Conservation (phyloP, 2,329 filamentous ascomycete genomes). For the Fusarium goolgardi region DNA sequence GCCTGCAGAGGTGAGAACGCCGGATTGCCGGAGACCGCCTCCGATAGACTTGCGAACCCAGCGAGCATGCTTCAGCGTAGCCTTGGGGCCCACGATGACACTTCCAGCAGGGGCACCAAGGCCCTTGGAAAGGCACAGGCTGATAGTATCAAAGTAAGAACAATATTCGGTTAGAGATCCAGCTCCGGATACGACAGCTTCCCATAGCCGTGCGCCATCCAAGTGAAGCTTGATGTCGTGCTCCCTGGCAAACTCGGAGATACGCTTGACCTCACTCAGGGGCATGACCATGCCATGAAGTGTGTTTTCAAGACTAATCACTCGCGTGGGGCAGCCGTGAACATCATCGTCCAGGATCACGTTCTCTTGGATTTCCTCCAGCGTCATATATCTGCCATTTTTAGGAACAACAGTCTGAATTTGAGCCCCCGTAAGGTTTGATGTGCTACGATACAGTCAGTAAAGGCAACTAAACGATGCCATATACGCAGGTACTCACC, state of each 20-base stretch:
- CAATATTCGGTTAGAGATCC: slow-evolving; percentile 75
- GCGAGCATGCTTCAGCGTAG: slow-evolving; percentile 54
- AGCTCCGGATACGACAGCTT: slow-evolving; percentile 78
- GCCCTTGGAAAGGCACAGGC: slow-evolving; percentile 84
- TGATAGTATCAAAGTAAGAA: slow-evolving; percentile 77
- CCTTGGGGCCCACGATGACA: slow-evolving; percentile 69
- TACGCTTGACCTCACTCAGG: slow-evolving; percentile 74
- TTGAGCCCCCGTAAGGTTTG: slow-evolving; percentile 76
- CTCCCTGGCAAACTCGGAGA: slow-evolving; percentile 74
- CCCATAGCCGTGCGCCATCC: slow-evolving; percentile 85
- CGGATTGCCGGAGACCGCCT: slow-evolving; percentile 78
- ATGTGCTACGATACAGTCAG: slow-evolving; percentile 63
- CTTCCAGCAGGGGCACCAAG: slow-evolving; percentile 84
- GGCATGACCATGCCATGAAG: slow-evolving; percentile 83
- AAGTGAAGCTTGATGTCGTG: slow-evolving; percentile 77
- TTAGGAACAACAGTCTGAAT: slow-evolving; percentile 73
- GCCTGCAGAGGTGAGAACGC: slow-evolving; percentile 77
- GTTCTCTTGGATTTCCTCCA: slow-evolving; percentile 78
- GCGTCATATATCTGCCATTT: slow-evolving; percentile 79
- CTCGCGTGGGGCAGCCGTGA: slow-evolving; percentile 80
- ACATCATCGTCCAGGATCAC: slow-evolving; percentile 75
- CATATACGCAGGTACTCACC: slow-evolving; percentile 53
- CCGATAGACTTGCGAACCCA: slow-evolving; percentile 76
- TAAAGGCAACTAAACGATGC: neutral
- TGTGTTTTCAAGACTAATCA: slow-evolving; percentile 90